Percentiles rank a stretch among this genome's conserved stretches.
phyloP scores from a whole-genome alignment of 805 yeast genomes.

The Phaffomyces antillensis region DNA sequence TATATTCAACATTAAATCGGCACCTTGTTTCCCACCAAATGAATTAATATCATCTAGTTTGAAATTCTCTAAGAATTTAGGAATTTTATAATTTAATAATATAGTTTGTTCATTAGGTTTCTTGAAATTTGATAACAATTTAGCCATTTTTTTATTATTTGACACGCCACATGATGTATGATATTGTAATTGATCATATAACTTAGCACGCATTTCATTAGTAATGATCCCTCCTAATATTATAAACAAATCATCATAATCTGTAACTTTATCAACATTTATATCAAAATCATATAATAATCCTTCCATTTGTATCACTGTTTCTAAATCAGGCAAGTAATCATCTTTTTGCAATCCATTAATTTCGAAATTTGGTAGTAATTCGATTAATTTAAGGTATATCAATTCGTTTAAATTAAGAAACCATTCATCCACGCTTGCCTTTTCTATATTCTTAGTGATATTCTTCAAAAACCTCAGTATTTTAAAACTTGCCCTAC shows the following conservation, averaged over 20 bases:
- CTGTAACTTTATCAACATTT: conserved; percentile 23
- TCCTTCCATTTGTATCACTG: conserved; percentile 27
- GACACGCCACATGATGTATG: conserved; percentile 89
- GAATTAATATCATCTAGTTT: conserved; percentile 77
- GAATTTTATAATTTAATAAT: conserved; percentile 42
- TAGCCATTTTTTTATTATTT: conserved; percentile 69
- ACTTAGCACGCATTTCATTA: conserved; percentile 42
- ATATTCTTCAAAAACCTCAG: conserved; percentile 52
- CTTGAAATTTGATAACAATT: conserved; percentile 74
- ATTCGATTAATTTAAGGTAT: conserved; percentile 31
- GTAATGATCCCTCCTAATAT: conserved; percentile 60
- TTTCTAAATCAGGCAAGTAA: conserved; percentile 35
- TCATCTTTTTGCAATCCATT: conserved; percentile 17
- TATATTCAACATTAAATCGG: conserved; percentile 42
- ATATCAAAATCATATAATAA: conserved; percentile 9
- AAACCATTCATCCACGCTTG: conserved; percentile 92
- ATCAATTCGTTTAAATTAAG: conserved; percentile 73
- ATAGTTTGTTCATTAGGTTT: conserved; percentile 88
- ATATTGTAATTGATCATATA: conserved; percentile 56
- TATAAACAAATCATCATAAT: conserved; percentile 80
- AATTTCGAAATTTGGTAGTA: conserved; percentile 40
- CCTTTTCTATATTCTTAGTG: conserved; percentile 78
- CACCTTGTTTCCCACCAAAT: conserved; percentile 86
- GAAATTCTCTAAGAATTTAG: conserved; percentile 50
- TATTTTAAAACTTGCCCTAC: conserved; percentile 80